These are phyloP conservation scores for Pseudogymnoascus sp. DNA, from an alignment of 2,329 filamentous ascomycete species.

Conservation along the genomic window DNA sequence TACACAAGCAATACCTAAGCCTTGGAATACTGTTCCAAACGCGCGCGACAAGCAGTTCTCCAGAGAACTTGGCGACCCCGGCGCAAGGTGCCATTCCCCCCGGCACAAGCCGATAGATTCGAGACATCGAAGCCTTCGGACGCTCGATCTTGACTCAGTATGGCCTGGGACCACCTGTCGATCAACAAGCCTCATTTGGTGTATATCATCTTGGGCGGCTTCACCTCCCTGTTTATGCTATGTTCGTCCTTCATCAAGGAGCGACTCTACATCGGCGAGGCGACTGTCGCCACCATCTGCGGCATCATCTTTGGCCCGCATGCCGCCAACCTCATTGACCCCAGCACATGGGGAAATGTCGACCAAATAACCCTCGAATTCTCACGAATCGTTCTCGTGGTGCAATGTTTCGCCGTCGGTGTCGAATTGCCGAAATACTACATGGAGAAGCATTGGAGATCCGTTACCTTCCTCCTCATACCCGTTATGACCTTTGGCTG, in stretches of 20 bases:
- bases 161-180: conserved; percentile 74
- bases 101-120: conserved; percentile 6
- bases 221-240: conserved; percentile 96
- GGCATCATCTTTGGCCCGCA: conserved; percentile 86
- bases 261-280: conserved; percentile 96
- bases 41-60: background rate
- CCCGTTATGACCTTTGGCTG: conserved; percentile 98
- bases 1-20: conserved; percentile 5
- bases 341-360: conserved; percentile 67
- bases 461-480: conserved; percentile 77
- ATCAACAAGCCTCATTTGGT: conserved; percentile 96
- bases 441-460: conserved; percentile 97
- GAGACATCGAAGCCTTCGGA: background rate
- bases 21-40: background rate
- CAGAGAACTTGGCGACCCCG: background rate
- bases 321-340: conserved; percentile 74
- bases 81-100: background rate
- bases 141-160: conserved; percentile 32
- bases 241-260: conserved; percentile 98
- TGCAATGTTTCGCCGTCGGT: conserved; percentile 87
- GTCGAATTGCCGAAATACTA: conserved; percentile 89
- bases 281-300: conserved; percentile 82
- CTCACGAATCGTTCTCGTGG: conserved; percentile 80
- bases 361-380: conserved; percentile 86
- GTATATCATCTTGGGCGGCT: conserved; percentile 95